Conservation (phyloP, 202 grass and related monocot species). For the Carex arenaria region DNA sequence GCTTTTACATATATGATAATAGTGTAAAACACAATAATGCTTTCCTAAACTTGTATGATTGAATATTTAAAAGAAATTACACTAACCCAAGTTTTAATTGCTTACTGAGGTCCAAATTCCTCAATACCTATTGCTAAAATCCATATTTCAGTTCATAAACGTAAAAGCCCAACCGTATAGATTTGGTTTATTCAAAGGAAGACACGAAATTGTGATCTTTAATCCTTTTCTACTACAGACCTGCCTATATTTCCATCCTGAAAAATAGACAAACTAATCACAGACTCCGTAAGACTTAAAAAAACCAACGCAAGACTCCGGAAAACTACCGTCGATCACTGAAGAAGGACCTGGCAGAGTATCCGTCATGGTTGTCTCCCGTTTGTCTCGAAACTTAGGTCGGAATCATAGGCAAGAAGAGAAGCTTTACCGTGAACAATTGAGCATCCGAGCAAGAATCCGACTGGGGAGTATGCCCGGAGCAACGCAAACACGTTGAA, state of each 20-base stretch:
- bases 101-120: background rate
- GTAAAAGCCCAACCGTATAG: background rate
- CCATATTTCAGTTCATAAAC: background rate
- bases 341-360: slow-evolving; percentile 2
- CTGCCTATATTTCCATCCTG: background rate
- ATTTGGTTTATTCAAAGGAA: background rate
- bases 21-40: background rate
- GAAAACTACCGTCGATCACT: slow-evolving; percentile 5
- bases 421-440: background rate
- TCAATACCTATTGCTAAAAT: background rate
- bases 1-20: background rate
- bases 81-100: background rate
- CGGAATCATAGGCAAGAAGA: background rate
- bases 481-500: background rate
- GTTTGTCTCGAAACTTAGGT: background rate
- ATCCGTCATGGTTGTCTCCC: background rate
- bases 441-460: background rate
- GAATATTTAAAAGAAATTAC: background rate
- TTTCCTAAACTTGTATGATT: background rate
- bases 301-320: background rate
- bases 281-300: background rate
- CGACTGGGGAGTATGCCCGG: background rate
- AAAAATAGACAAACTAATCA: background rate
- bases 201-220: background rate
- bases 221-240: background rate